These are phyloP conservation scores for Trichaptum fuscoviolaceum DNA, from an alignment of 768 basidiomycete species.

Conservation along the genomic window DNA sequence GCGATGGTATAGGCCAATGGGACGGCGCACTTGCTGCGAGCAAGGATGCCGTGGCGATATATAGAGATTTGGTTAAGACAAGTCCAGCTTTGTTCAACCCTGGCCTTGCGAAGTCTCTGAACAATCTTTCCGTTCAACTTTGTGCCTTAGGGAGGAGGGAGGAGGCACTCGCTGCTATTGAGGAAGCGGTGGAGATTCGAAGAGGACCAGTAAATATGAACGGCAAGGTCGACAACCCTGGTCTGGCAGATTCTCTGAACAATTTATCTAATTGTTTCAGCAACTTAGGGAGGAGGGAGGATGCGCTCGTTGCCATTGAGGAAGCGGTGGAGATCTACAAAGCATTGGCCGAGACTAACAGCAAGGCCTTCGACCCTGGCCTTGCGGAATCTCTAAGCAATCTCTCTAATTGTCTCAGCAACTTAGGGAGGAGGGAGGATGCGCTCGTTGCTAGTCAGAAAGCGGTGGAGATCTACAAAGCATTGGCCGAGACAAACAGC, in stretches of 20 bases:
- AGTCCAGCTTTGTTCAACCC: background rate
- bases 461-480: constrained; percentile 8
- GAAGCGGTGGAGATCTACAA: constrained; percentile 4
- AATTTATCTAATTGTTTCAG: constrained; percentile 7
- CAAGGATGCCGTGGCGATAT: constrained; percentile 1
- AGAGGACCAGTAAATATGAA: background rate
- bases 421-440: constrained; percentile 7
- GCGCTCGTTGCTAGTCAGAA: constrained; percentile 9
- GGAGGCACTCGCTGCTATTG: constrained; percentile 6
- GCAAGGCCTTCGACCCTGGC: background rate
- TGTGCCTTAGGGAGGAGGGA: constrained; percentile 7
- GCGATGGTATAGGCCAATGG: constrained; percentile 2
- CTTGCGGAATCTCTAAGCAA: constrained; percentile 6
- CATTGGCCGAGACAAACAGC: background rate
- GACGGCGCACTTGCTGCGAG: constrained; percentile 11
- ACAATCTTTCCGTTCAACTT: constrained; percentile 8
- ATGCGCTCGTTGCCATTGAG: constrained; percentile 6
- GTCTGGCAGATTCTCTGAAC: constrained; percentile 7
- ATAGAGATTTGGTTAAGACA: background rate
- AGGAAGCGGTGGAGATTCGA: constrained; percentile 5
- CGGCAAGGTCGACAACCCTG: background rate
- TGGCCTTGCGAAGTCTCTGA: constrained; percentile 8
- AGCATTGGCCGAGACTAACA: background rate
- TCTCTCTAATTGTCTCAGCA: background rate
- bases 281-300: constrained; percentile 7